Base-by-base conservation (phyloP, 2,329 filamentous ascomycete genomes). In the Pseudogymnoascus sp. region DNA sequence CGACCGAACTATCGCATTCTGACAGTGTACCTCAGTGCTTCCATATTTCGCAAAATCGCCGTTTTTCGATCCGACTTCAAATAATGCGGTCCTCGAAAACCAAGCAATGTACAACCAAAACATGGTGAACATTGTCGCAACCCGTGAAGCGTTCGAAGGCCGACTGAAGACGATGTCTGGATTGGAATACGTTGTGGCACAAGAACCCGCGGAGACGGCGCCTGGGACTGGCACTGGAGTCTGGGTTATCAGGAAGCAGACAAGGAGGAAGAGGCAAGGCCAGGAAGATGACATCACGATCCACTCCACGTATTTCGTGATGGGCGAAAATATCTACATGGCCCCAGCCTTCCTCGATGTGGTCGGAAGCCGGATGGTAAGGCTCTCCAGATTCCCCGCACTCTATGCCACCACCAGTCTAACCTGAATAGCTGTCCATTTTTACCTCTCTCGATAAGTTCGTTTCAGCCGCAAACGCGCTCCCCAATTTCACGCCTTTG, bases 181-280 rank as follows among this genome's bases (percentile, higher is more conserved):
- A 2, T 77, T 88, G 60, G 86, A 89, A 75, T 89, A 85, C 72
- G 79, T 87, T 61, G 85, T 89, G 62, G 84, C 84, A 39, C 83
- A 88, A 71, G 84, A 86, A 68, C 85, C 85, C 0, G 84, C 84
- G 28, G 85, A 88, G 73, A 85, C 81, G 70, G 83, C 80, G 0
- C 84, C 84, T 0, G 84, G 84, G n/a, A 78, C 76, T 39, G 81
- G 81, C 21, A 88, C 85, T 0, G 86, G 85, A 28, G 85, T 89
- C 7, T 89, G 86, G 86, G 83, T 88, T 28, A 87, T 89, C 69
- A 82, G 85, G 71, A 89, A 89, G 77, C 86, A 89, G 75, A 85
- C 81, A 25, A 78, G 86, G 61, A 79, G 82, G 66, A 86, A 87
- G 75, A 77, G 80, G 13, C 78, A 80, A 43, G 78, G 79, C 4